Percentiles rank a stretch among this genome's conserved stretches.
phyloP scores from a whole-genome alignment of 2,329 filamentous ascomycete species.

The Fusarium marasasianum region DNA sequence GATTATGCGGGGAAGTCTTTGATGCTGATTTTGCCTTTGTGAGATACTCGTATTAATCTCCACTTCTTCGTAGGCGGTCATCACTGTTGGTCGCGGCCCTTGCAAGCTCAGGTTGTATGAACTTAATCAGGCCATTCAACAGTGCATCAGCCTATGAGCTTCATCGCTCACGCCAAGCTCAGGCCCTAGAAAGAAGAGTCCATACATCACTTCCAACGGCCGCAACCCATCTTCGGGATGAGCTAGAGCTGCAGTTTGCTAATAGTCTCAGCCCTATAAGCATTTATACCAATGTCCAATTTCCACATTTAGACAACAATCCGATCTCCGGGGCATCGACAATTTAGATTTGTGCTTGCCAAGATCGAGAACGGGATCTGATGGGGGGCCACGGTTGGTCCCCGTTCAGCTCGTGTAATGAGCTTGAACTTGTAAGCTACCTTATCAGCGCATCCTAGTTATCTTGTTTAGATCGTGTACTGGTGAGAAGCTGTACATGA shows the following conservation, averaged over 20 bases:
- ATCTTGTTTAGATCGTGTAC: fast-evolving
- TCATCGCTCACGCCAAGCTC: background rate
- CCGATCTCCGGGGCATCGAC: fast-evolving
- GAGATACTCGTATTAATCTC: fast-evolving
- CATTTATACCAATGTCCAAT: background rate
- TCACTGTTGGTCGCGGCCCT: background rate
- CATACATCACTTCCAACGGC: fast-evolving
- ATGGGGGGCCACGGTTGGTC: fast-evolving
- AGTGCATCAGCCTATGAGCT: too few species aligned
- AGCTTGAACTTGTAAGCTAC: background rate
- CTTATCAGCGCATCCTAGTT: fast-evolving
- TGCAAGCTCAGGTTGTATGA: background rate
- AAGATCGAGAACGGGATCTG: background rate
- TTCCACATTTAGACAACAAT: background rate
- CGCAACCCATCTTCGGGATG: background rate
- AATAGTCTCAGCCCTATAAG: background rate
- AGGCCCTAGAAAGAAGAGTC: fast-evolving
- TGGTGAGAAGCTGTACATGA: too few species aligned
- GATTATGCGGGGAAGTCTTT: background rate
- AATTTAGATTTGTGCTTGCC: too few species aligned
- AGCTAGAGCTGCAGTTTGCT: background rate
- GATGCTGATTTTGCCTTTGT: fast-evolving
- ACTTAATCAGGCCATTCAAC: fast-evolving
- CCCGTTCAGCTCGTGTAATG: fast-evolving
- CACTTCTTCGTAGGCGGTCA: background rate